Conservation (phyloP, 2,329 filamentous ascomycete genomes). For the Ascochyta rabiei region DNA sequence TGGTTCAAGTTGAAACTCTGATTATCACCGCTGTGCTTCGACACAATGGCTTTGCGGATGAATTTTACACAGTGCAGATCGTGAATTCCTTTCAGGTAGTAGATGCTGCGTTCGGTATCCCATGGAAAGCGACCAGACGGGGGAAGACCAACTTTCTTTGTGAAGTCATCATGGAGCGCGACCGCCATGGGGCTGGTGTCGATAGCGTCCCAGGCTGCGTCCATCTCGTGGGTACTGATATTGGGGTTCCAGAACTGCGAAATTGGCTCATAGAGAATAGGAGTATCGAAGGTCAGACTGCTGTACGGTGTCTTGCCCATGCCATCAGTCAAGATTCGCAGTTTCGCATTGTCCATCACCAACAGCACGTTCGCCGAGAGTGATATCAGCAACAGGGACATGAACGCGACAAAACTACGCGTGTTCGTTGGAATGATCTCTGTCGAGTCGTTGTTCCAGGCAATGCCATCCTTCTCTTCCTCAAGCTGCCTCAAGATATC, state of each 20-base stretch:
- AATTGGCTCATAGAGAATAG: slow-evolving; percentile 33
- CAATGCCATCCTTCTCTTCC: slow-evolving; percentile 32
- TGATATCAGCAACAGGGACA: slow-evolving; percentile 38
- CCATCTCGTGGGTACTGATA: slow-evolving; percentile 30
- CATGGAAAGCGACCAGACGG: slow-evolving; percentile 42
- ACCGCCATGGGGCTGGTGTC: slow-evolving; percentile 43
- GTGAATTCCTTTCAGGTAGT: slow-evolving; percentile 45
- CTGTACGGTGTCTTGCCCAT: slow-evolving; percentile 34
- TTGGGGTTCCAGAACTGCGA: slow-evolving; percentile 42
- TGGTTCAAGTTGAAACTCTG: slow-evolving; percentile 35
- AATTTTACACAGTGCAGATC: slow-evolving; percentile 47
- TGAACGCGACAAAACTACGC: slow-evolving; percentile 32
- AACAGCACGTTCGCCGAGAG: slow-evolving; percentile 39
- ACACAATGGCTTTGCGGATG: slow-evolving; percentile 41
- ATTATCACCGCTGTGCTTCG: slow-evolving; percentile 33
- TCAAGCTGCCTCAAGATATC: slow-evolving; percentile 21
- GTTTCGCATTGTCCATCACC: slow-evolving; percentile 33
- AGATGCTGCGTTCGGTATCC: slow-evolving; percentile 44
- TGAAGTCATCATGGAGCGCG: slow-evolving; percentile 38
- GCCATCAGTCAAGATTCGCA: slow-evolving; percentile 22
- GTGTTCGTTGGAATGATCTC: slow-evolving; percentile 37
- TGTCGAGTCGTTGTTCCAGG: slow-evolving; percentile 33
- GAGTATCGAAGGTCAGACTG: slow-evolving; percentile 37
- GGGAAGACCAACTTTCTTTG: slow-evolving; percentile 28
- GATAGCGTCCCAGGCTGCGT: slow-evolving; percentile 44